phyloP scores from a whole-genome alignment of 2,329 filamentous ascomycete species.

The Clonostachys rhizophaga region DNA sequence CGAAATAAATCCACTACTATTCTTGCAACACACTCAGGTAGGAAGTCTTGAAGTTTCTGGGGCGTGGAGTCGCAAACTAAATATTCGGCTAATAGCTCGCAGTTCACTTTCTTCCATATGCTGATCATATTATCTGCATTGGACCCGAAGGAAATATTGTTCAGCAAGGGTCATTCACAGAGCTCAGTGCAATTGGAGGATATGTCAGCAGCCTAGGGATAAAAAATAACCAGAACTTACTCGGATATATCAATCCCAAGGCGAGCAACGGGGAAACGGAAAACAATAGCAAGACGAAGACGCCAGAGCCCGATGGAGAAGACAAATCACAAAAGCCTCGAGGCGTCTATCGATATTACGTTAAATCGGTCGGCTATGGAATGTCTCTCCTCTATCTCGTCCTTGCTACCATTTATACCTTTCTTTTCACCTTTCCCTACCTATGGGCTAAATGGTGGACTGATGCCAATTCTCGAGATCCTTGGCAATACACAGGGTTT shows the following conservation, averaged over 20 bases:
- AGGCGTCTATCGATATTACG: too few relatives aligned
- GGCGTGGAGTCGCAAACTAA: conserved; percentile 17
- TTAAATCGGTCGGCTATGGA: too few relatives aligned
- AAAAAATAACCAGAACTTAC: conserved; percentile 13
- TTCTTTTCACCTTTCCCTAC: too few relatives aligned
- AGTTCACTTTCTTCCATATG: conserved; percentile 25
- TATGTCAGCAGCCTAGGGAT: conserved; percentile 27
- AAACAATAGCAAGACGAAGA: too few relatives aligned
- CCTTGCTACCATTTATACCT: too few relatives aligned
- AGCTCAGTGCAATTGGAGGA: conserved; percentile 24
- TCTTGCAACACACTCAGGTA: conserved; percentile 24
- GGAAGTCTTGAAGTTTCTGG: background rate
- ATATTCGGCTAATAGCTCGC: conserved; percentile 25
- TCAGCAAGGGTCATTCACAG: conserved; percentile 32
- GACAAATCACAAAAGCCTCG: too few relatives aligned
- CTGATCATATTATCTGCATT: conserved; percentile 38
- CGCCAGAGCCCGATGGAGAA: too few relatives aligned
- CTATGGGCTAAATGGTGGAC: conserved; percentile 15
- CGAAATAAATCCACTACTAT: conserved; percentile 19
- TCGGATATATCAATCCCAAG: conserved; percentile 13
- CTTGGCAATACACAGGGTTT: background rate
- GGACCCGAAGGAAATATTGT: conserved; percentile 27
- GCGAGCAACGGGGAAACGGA: background rate
- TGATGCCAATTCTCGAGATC: background rate
- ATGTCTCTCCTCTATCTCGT: too few relatives aligned